A percentile compares a stretch with the other conserved stretches of the same genome.
phyloP scores from a whole-genome alignment of 2,329 filamentous ascomycete genomes.

The Metarhizium rileyi region DNA sequence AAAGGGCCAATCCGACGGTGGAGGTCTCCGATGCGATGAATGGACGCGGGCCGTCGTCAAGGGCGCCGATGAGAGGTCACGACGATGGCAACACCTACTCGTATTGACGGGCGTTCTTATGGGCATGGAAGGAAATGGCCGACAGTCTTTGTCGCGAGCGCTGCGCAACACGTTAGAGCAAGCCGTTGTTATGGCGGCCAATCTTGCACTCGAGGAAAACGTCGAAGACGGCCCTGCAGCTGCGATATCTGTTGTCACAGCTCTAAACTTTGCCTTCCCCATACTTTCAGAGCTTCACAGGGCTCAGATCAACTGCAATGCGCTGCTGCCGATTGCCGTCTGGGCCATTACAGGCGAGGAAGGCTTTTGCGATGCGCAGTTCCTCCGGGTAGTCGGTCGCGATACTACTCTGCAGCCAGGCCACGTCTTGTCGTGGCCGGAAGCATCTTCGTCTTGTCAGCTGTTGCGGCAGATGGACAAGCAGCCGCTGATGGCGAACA shows the following conservation, averaged over 20 bases:
- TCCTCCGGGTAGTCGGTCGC: constrained; percentile 58
- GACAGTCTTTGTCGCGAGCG: constrained; percentile 51
- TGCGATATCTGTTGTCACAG: constrained; percentile 51
- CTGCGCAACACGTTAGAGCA: constrained; percentile 60
- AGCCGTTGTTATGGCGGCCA: constrained; percentile 64
- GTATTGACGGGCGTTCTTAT: constrained; percentile 69
- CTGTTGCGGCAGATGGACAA: constrained; percentile 48
- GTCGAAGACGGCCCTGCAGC: constrained; percentile 31
- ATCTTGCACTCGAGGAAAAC: constrained; percentile 56
- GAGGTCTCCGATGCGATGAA: constrained; percentile 36
- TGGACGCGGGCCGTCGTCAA: constrained; percentile 49
- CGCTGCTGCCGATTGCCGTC: constrained; percentile 59
- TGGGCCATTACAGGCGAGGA: constrained; percentile 60
- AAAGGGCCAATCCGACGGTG: constrained; percentile 24
- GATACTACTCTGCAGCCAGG: constrained; percentile 47
- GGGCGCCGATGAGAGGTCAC: constrained; percentile 48
- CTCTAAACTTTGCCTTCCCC: constrained; percentile 69
- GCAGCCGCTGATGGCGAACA: constrained; percentile 52
- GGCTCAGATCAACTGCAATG: constrained; percentile 53
- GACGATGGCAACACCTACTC: constrained; percentile 76
- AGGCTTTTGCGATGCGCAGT: constrained; percentile 67
- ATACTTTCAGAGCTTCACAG: constrained; percentile 53
- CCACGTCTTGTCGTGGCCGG: constrained; percentile 51
- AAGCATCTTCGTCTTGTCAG: constrained; percentile 48
- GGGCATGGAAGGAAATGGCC: constrained; percentile 58